Evolutionary conservation across 1,284 basidiomycete genomes (phyloP).

Genomic region (Malassezia globosa): DNA sequence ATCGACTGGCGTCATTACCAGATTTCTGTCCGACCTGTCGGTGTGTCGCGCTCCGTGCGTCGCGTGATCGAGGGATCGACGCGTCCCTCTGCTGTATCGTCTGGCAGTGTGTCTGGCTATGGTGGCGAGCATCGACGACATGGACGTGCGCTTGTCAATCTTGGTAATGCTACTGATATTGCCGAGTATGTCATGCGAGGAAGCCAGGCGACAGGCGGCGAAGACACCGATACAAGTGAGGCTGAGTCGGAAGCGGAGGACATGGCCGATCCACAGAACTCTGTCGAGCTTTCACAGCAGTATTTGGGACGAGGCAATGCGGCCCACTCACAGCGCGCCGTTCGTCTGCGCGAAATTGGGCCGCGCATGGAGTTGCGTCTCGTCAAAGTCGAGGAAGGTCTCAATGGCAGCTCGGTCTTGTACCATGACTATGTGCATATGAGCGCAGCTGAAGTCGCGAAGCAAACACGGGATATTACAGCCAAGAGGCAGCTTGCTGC

Average conservation of each 20-base stretch:
- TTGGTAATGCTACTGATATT: slow-evolving; percentile 81
- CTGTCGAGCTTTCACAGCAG: slow-evolving; percentile 71
- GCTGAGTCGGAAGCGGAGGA: slow-evolving; percentile 70
- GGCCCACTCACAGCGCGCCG: slow-evolving; percentile 77
- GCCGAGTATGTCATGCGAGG: slow-evolving; percentile 82
- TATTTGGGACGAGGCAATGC: slow-evolving; percentile 90
- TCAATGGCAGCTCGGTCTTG: slow-evolving; percentile 48
- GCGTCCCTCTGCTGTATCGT: slow-evolving; percentile 23
- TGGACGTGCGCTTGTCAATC: slow-evolving; percentile 55
- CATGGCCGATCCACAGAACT: slow-evolving; percentile 54
- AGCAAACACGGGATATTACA: slow-evolving; percentile 18
- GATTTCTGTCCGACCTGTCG: slow-evolving; percentile 88
- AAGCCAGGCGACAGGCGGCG: slow-evolving; percentile 60
- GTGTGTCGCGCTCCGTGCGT: slow-evolving; percentile 82
- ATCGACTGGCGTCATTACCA: slow-evolving; percentile 89
- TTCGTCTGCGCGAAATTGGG: slow-evolving; percentile 83
- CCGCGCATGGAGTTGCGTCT: slow-evolving; percentile 85
- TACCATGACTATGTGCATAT: slow-evolving; percentile 41
- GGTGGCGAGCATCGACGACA: slow-evolving; percentile 11
- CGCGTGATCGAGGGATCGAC: slow-evolving; percentile 66
- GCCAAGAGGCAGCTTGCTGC: slow-evolving; percentile 23
- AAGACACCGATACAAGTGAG: slow-evolving; percentile 53
- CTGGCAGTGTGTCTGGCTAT: slow-evolving; percentile 13
- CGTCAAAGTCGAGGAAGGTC: slow-evolving; percentile 89
- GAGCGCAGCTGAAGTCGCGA: slow-evolving; percentile 19